These are phyloP conservation scores for Psophocarpus tetragonolobus DNA, from an alignment of 306 rosid species.

Conservation along the genomic window DNA sequence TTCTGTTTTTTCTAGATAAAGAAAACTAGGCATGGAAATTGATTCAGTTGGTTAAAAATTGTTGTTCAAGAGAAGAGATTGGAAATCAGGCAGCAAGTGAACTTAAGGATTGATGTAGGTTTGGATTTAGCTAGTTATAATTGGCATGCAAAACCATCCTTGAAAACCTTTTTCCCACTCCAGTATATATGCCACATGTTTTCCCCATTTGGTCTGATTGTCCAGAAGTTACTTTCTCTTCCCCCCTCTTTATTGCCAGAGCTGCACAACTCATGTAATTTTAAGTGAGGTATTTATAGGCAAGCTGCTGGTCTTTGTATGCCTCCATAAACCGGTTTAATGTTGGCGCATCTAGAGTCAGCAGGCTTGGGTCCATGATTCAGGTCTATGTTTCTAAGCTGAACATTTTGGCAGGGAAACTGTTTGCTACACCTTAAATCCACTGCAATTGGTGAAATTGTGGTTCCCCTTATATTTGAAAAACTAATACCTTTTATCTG, in stretches of 20 bases:
- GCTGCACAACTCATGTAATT: background rate
- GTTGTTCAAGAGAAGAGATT: background rate
- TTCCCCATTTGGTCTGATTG: background rate
- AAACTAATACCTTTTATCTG: slow-evolving; percentile 41
- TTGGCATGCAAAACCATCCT: background rate
- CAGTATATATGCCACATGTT: background rate
- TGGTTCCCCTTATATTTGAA: slow-evolving; percentile 57
- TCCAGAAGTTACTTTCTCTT: background rate
- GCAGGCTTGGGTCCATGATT: slow-evolving; percentile 20
- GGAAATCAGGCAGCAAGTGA: background rate
- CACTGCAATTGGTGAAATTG: slow-evolving; percentile 48
- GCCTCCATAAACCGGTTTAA: slow-evolving; percentile 46
- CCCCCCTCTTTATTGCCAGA: background rate
- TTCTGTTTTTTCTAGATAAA: background rate
- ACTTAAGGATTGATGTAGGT: background rate
- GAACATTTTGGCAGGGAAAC: slow-evolving; percentile 55
- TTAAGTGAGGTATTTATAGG: background rate
- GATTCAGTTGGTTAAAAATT: slow-evolving; percentile 5
- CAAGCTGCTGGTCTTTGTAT: slow-evolving; percentile 50
- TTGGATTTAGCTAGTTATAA: background rate
- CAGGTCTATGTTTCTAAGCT: slow-evolving; percentile 48
- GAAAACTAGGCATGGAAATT: background rate
- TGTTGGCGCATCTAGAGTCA: slow-evolving; percentile 43
- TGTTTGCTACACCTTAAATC: slow-evolving; percentile 57
- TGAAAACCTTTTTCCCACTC: background rate